These are phyloP conservation scores for Monosporozyma unispora DNA, from an alignment of 805 yeast genomes.

Conservation along the genomic window DNA sequence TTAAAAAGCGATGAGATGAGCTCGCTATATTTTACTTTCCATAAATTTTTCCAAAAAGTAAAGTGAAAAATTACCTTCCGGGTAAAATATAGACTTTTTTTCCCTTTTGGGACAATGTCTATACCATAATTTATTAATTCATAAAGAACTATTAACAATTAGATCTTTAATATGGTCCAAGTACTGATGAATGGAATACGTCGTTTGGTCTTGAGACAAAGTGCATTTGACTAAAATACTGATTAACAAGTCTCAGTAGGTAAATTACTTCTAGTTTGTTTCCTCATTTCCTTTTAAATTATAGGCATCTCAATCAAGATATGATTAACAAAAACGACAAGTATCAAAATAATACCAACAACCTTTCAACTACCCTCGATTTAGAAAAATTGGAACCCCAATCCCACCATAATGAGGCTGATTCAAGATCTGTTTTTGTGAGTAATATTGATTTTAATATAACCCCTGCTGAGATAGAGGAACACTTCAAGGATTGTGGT, in stretches of 20 bases:
- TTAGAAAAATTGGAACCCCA: not conserved
- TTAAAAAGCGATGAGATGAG: slow-evolving; percentile 1
- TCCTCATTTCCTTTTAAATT: too few relatives aligned
- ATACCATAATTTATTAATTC: not conserved
- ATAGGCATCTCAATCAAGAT: not conserved
- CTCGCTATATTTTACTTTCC: not conserved
- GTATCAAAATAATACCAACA: not conserved
- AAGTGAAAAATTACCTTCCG: not conserved
- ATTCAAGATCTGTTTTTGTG: slow-evolving; percentile 45
- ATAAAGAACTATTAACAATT: not conserved
- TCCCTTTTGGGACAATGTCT: not conserved
- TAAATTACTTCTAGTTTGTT: too few relatives aligned
- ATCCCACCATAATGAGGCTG: slow-evolving; percentile 29
- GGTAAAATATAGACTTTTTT: not conserved
- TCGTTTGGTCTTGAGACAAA: too few relatives aligned
- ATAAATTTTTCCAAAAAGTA: not conserved
- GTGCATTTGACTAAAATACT: too few relatives aligned
- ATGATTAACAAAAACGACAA: not conserved
- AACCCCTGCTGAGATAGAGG: slow-evolving; percentile 44
- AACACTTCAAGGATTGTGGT: slow-evolving; percentile 38
- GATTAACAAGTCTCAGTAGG: too few relatives aligned
- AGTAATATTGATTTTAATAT: slow-evolving; percentile 42
- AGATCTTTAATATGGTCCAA: too few relatives aligned
- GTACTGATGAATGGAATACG: too few relatives aligned
- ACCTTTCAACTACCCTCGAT: not conserved